Percentiles rank a stretch among this genome's conserved stretches.
Conservation (phyloP, 2,329 filamentous ascomycete genomes). For the Tolypocladium tundrense region DNA sequence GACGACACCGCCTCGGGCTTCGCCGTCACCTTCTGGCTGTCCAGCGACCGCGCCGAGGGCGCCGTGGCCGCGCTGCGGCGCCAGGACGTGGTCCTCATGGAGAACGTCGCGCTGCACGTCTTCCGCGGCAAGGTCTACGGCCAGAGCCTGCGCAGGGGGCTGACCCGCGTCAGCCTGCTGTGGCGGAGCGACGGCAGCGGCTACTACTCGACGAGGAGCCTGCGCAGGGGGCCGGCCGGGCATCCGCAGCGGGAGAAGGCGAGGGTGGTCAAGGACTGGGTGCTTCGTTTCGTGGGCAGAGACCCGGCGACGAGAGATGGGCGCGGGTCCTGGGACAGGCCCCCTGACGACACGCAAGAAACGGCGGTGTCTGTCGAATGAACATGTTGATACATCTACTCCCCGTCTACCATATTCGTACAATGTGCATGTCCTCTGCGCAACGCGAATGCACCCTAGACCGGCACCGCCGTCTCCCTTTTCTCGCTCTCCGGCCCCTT, state of each 20-base stretch:
- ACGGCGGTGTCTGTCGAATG: background rate
- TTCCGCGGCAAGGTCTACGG: constrained; percentile 76
- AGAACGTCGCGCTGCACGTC: constrained; percentile 66
- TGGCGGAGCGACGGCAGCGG: constrained; percentile 42
- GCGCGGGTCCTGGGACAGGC: constrained; percentile 25
- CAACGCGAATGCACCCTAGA: background rate
- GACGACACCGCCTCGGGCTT: constrained; percentile 80
- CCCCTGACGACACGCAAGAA: constrained; percentile 30
- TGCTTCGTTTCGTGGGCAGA: constrained; percentile 54
- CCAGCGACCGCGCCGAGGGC: constrained; percentile 21
- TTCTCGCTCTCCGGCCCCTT: constrained; percentile 21
- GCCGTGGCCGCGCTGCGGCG: constrained; percentile 41
- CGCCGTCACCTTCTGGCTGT: constrained; percentile 74
- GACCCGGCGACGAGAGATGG: constrained; percentile 11
- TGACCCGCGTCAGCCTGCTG: constrained; percentile 61
- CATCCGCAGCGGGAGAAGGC: constrained; percentile 53
- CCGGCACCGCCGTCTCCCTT: constrained; percentile 14
- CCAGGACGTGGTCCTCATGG: constrained; percentile 69
- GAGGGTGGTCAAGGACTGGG: constrained; percentile 63
- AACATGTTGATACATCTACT: background rate
- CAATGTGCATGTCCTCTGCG: background rate
- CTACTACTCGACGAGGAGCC: constrained; percentile 42
- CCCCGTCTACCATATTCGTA: background rate
- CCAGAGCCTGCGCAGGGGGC: constrained; percentile 62
- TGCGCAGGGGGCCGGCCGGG: constrained; percentile 22